Base-by-base conservation (phyloP, 176 grass and related monocot species). In the Eragrostis curvula region DNA sequence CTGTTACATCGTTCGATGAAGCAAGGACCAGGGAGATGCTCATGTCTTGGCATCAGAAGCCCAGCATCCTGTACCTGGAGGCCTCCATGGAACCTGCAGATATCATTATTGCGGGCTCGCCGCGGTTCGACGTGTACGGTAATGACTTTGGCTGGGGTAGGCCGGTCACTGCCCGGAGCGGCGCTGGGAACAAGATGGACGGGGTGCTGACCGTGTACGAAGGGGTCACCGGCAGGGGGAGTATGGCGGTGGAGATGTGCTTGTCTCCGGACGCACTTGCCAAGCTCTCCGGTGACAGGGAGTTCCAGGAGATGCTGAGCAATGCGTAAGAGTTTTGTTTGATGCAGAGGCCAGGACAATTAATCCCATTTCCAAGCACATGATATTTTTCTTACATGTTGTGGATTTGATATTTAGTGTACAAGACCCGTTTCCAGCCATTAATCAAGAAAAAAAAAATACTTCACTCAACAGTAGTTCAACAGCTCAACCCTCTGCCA, bases 91-190 rank as follows among this genome's bases (percentile, higher is more conserved):
- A 45, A 46, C 20, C 70, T 66, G 30, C 12, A 9, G 11, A 57
- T 59, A 5, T 74, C 41, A 13, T 61, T 15, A 58, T 63, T 3
- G 68, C n/a, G 6, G 60, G 67, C 16, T 89, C 87, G 13, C 75
- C 81, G 13, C 70, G 80, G 66, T 84, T 88, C 28, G 80, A 68
- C 65, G 18, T 68, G 8, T 68, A 43, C 18, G 66, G 56, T 6
- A 78, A 82, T 43, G 80, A 88, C 20, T 88, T 84, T 41, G 80
- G 80, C 1, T 66, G 74, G 80, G 84, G 80, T 12, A 62, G 48
- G 20, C 72, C 86, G 49, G 13, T 88, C 9, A 43, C 79, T 0
- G 73, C 62, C 0, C 79, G 86, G n/a, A 88, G 80, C 3, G 80
- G 80, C 23, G 16, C n/a, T 24, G 71, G 55, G 3, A 66, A 64